Base-by-base conservation (phyloP, 139 green algal species). In the Zygnema cylindricum region DNA sequence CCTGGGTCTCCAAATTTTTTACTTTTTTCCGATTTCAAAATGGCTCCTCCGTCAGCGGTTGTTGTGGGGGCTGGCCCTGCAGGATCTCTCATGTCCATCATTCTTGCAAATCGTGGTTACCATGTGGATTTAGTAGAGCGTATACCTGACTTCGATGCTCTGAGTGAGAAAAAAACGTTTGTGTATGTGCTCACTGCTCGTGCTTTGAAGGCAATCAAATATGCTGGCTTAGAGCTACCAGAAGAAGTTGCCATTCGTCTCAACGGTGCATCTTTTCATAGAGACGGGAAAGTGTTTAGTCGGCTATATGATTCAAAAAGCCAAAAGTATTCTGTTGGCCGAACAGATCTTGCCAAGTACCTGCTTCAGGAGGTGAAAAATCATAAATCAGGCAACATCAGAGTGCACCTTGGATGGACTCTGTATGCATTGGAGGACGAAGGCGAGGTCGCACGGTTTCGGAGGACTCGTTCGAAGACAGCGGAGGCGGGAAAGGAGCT, bases 101-200 rank as follows among this genome's bases (percentile, higher is more conserved):
- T 54, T 84, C 36, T 84, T 30, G 76, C 76, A 42, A 43, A 84
- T 43, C 32, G 76, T 2, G 76, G 76, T 23, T 84, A n/a, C n/a
- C 49, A 3, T 35, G 76, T 84, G 25, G 76, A 84, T 38, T 33
- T 84, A 38, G 76, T 57, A 55, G 33, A 84, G n/a, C 49, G 54
- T 2, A 84, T 43, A n/a, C 54, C 54, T 21, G 76, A 57, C 36
- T 84, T 54, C n/a, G 23, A 33, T 84, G 25, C 2, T 39, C 25
- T 54, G 2, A 54, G 33, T 39, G 76, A 84, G 25, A 57, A 49
- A 30, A 69, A 36, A 33, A 84, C 76, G 49, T 2, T 33, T 42
- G 76, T 84, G 11, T 54, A 54, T 54, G 36, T 79, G 36, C 71
- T 79, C 7, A 54, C 3, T 43, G 11, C 16, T 41, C 36, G 71